Evolutionary conservation across 768 basidiomycete species (phyloP), one percentile per base, ranked within the genome.

Genomic region (Tephrocybe sp.): DNA sequence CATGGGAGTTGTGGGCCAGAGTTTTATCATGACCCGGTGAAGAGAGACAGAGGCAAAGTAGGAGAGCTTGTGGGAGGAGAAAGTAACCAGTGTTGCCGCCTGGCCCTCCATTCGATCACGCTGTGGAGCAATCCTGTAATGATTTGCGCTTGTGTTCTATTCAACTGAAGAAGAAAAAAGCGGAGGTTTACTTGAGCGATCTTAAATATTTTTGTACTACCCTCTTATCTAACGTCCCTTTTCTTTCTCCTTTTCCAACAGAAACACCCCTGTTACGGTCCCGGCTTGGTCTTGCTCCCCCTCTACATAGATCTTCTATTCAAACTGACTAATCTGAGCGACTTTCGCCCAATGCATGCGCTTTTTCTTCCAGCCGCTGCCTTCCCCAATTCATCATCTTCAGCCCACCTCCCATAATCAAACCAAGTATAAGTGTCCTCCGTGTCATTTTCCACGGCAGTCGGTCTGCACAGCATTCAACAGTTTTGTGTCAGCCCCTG

Each of bases 1-100:
- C 39, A 68, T 66, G 40, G 74, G 66, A 28, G 60, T 62, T 10
- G 74, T 63, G 15, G 84, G 79, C 89, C 89, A 87, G 55, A 89
- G 72, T 63, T 82, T 85, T 58, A 90, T 73, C 83, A 89, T 87
- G 48, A 67, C 64, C 56, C 63, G 65, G 34, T 66, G 64, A 4
- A 67, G 46, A 7, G 54, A 38, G 55, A 53, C 34, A 36, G 34
- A 26, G 57, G 50, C 44, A 55, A 64, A 21, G 65, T 65, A 23
- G 55, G 57, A 36, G 7, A 15, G 15, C 4, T 36, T 8, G 32
- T 25, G 54, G 25, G 43, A 36, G 37, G 48, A 56, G 50, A 56
- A 50, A 24, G 48, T 46, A 48, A 50, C 55, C 39, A 50, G 43
- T 46, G 51, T 57, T 20, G 7, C 28, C 17, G 60, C 12, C 39